A percentile compares a stretch with the other conserved stretches of the same genome.
phyloP scores from a whole-genome alignment of 2,329 filamentous ascomycete species.

The Colletotrichum lupini region DNA sequence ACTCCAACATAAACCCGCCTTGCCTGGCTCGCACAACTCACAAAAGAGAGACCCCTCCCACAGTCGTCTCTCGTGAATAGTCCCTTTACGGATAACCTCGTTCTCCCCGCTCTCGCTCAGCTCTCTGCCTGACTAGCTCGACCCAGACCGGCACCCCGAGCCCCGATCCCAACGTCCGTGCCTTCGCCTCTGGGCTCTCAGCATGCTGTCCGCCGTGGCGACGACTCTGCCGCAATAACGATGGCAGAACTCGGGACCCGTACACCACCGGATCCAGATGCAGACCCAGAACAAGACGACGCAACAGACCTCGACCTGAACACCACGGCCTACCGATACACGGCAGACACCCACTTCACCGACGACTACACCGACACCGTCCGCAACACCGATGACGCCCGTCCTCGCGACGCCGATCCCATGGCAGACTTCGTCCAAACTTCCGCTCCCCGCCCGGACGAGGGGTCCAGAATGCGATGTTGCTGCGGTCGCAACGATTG shows the following conservation, averaged over 20 bases:
- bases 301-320: neutral
- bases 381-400: conserved; percentile 11
- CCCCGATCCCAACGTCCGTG: conserved; percentile 1
- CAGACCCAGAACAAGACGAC: neutral
- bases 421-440: conserved; percentile 35
- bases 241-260: conserved; percentile 28
- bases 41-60: neutral
- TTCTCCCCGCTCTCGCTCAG: conserved; percentile 8
- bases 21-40: conserved; percentile 11
- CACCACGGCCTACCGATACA: neutral
- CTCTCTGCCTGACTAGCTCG: neutral
- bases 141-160: neutral
- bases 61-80: conserved; percentile 1
- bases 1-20: conserved; percentile 20
- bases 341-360: neutral
- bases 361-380: conserved; percentile 7
- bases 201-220: conserved; percentile 29
- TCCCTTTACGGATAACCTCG: conserved; percentile 15
- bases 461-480: conserved; percentile 65
- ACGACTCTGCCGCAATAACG: conserved; percentile 30
- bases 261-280: neutral
- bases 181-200: conserved; percentile 15
- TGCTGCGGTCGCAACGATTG: conserved; percentile 89
- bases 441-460: conserved; percentile 30
- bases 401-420: conserved; percentile 22